A percentile compares a stretch with the other conserved stretches of the same genome.
phyloP scores from a whole-genome alignment of 139 green algal genomes.

The Astrephomene gubernaculifera region DNA sequence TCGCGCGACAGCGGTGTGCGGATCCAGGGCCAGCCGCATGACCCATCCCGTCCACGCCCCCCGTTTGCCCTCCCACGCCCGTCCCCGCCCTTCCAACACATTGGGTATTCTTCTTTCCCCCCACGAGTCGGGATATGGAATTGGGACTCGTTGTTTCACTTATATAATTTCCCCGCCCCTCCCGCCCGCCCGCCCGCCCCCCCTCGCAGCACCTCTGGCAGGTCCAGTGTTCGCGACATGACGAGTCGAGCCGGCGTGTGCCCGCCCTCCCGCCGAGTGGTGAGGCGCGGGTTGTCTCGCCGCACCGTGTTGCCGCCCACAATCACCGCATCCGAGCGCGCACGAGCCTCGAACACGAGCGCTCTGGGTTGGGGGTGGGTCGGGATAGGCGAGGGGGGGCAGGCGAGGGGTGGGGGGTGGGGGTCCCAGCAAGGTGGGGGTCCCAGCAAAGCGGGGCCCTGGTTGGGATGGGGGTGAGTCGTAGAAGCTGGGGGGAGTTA shows the following conservation, averaged over 20 bases:
- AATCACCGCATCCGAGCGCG: slow-evolving; percentile 89
- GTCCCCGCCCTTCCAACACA: background rate
- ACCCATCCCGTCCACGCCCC: no score
- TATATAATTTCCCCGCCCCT: background rate
- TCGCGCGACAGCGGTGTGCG: no score
- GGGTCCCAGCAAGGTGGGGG: no score
- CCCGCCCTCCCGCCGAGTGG: slow-evolving; percentile 88
- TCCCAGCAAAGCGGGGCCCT: no score
- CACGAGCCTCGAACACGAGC: slow-evolving; percentile 87
- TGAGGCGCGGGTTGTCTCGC: slow-evolving; percentile 95
- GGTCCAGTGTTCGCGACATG: slow-evolving; percentile 92
- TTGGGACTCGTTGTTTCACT: no score
- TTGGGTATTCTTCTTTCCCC: background rate
- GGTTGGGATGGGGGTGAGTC: no score
- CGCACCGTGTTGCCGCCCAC: slow-evolving; percentile 95
- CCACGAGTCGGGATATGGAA: no score
- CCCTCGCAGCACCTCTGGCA: slow-evolving; percentile 76
- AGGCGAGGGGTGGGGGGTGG: no score
- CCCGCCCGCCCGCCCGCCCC: background rate
- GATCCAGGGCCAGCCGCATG: no score
- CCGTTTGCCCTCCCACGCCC: background rate
- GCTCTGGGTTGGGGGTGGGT: slow-evolving; percentile 55
- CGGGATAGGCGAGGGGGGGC: no score
- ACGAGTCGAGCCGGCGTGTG: slow-evolving; percentile 92
- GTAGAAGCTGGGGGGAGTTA: no score